Evolutionary conservation across 225 moss, liverwort and hornwort species (phyloP).

Genomic region (Pseudoscleropodium purum): DNA sequence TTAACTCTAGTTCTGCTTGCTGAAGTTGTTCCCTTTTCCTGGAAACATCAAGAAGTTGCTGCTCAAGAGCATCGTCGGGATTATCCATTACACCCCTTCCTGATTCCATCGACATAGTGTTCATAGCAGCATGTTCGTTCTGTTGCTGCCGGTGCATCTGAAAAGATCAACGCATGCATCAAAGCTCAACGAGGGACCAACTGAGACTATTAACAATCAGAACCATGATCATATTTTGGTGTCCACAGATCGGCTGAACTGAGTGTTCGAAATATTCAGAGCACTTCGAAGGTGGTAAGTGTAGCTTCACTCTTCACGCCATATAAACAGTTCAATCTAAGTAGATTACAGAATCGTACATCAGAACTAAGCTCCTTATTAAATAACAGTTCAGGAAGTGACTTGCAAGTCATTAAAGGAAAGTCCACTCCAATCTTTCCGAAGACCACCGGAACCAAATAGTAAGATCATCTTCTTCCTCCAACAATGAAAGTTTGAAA

Average conservation of each 20-base stretch:
- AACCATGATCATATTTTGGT: not conserved
- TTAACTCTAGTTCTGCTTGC: slow-evolving; percentile 75
- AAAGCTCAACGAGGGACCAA: not conserved
- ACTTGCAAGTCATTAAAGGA: not conserved
- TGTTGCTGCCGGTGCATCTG: slow-evolving; percentile 96
- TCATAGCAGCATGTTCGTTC: slow-evolving; percentile 67
- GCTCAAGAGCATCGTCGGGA: slow-evolving; percentile 67
- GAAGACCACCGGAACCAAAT: not conserved
- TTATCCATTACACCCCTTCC: slow-evolving; percentile 58
- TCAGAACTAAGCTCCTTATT: not conserved
- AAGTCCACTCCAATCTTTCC: not conserved
- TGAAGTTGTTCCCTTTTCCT: slow-evolving; percentile 90
- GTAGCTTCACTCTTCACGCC: not conserved
- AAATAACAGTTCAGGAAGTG: not conserved
- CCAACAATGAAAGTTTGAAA: not conserved
- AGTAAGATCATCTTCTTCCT: not conserved
- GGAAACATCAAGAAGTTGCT: slow-evolving; percentile 75
- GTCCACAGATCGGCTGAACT: not conserved
- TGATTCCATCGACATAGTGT: slow-evolving; percentile 53
- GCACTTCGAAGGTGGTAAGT: not conserved
- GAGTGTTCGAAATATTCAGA: not conserved
- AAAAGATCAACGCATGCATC: slow-evolving; percentile 3
- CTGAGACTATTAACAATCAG: not conserved
- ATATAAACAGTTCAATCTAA: not conserved
- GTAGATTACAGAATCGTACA: not conserved